Evolutionary conservation across 176 grass and related monocot species (phyloP).

Genomic region (sorghum (Sorghum bicolor)): Sorghum_bicolor_NCBIv3 NC_012870.2:68451501-68452000

Average conservation of each 20-base stretch:
- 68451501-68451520: too few species aligned
- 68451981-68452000: neutral
- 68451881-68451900: neutral
- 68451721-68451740: neutral
- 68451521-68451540: too few species aligned
- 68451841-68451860: neutral
- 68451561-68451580: too few species aligned
- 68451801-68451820: neutral
- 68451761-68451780: neutral
- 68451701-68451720: too few species aligned
- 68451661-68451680: too few species aligned
- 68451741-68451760: neutral
- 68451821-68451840: neutral
- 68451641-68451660: too few species aligned
- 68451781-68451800: neutral
- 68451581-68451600: too few species aligned
- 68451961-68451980: slow-evolving; percentile 1
- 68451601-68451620: too few species aligned
- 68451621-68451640: too few species aligned
- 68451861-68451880: neutral
- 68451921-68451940: neutral
- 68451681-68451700: too few species aligned
- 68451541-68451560: too few species aligned
- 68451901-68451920: too few species aligned
- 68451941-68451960: neutral